Evolutionary conservation across 2,329 filamentous ascomycete genomes (phyloP), one percentile per base, ranked within the genome.

Genomic region (Dothistroma pini): DNA sequence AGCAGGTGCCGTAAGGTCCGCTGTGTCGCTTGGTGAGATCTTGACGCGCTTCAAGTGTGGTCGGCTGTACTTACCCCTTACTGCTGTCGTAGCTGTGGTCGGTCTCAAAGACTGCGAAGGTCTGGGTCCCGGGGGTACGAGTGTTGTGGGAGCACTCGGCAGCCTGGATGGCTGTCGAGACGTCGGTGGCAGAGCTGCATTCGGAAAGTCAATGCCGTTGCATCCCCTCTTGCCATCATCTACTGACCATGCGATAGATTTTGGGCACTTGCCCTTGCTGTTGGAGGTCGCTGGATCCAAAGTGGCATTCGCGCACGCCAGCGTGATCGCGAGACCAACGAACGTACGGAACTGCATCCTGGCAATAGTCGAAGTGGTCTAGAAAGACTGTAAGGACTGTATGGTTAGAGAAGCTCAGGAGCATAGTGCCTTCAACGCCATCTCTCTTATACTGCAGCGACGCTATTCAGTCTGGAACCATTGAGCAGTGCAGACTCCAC

Each of bases 1-100:
- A 69, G 69, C 77, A 83, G 3, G 78, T 81, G 1, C 79, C 80
- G 66, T 82, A 82, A 1, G 79, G 79, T 2, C 74, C 75, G n/a
- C 62, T 57, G 44, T 14, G 16, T 21, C 16, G 2, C 16, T 57
- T 25, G 50, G 35, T 21, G 10, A 31, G 22, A 12, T 47, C 10
- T n/a, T 44, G 11, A 14, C 48, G 44, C 34, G 10, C 4, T 4
- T 25, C 19, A 12, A 22, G 11, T 16, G 9, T 31, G 7, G 34
- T 16, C 21, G 54, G 14, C 10, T 35, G 11, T 14, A 22, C 54
- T 50, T 60, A 60, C 25, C 80, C 80, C 60, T 80, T 60, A 62
- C 66, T 67, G 22, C 61, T 63, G 64, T 81, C 78, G 65, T 80
- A 79, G 57, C 78, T 65, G 68, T 81, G 79, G 68, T 82, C 77